Evolutionary conservation across 2,329 filamentous ascomycete genomes (phyloP), one percentile per base, ranked within the genome.

Genomic region (Penicillium sp.): DNA sequence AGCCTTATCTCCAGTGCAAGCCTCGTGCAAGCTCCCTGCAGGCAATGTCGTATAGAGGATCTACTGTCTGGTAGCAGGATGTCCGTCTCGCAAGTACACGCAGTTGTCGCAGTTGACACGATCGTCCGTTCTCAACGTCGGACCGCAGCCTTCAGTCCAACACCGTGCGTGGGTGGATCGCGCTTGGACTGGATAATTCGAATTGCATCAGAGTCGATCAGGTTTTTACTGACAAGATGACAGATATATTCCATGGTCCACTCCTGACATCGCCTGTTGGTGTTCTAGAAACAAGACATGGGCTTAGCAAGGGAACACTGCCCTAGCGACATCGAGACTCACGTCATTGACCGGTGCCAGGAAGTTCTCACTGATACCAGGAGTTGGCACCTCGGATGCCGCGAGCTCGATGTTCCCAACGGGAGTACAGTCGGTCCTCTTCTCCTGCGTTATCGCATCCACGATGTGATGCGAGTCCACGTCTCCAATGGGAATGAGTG

Each of bases 311-410:
- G 7, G 16, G 17, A 4, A 13, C 3, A 20, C 15, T 8, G 10
- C 7, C 19, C 9, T 8, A 5, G 9, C 16, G 15, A 32, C n/a
- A 8, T 14, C 13, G 7, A 16, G 14, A 20, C 43, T 40, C 40
- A 65, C 62, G 48, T 61, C 57, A 15, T 63, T 64, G 2, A 65
- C 59, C 3, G 63, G 60, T 2, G 59, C 60, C 40, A 62, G 45
- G 23, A 64, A 65, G 27, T 64, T 61, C 33, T 60, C 36, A 35
- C 56, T 62, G n/a, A 58, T 51, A 4, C 56, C 29, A 2, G 62
- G 60, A 2, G 61, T 48, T 2, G 50, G 52, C 6, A 65, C 36
- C 32, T 60, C 48, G 5, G 30, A 30, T 4, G 62, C 63, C 9
- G 48, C 55, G 25, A 53, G 13, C 33, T 64, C 60, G 8, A 66